Evolutionary conservation across 2,329 filamentous ascomycete species (phyloP), one percentile per base, ranked within the genome.

Genomic region (Phoma sp.): DNA sequence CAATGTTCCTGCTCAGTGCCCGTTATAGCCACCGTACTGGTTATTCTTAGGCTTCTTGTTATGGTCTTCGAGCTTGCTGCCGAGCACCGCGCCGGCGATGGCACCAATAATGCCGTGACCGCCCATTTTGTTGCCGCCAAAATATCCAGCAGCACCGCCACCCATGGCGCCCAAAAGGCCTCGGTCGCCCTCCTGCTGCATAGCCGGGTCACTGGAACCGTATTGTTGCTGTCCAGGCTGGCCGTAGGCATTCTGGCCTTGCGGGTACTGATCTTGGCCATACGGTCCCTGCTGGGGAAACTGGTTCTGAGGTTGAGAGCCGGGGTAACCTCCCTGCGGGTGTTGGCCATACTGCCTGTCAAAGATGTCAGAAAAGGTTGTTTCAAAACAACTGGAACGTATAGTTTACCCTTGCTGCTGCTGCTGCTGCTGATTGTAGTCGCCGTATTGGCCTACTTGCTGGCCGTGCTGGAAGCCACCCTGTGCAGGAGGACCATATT

Each of bases 91-190:
- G 51, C 85, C 85, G 4, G 82, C 82, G 25, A 87, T 68, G 0
- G 84, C 81, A 10, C 85, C 85, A 9, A 88, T 69, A 27, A 87
- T 72, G 3, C 83, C 83, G n/a, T 82, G 76, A n/a, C 78, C 76
- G 21, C 78, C 81, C 61, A 83, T 77, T 69, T 85, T 84, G 64
- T 80, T 77, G 17, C 85, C 85, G 6, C 83, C 75, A 58, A 82
- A 81, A 59, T 81, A 81, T 1, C 85, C 85, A 4, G 84, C 82
- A 3, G 83, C 77, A 38, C 82, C 84, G 38, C 85, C 85, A 13
- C 80, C 81, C 4, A 86, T 70, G 3, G 84, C 80, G 41, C 85
- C 83, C 64, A 83, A 80, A 5, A 87, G 74, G 33, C 84, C 84
- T 51, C 85, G 81, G 57, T 87, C 84, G 43, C 79, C 82, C 43